A percentile compares a stretch with the other conserved stretches of the same genome.
These are phyloP conservation scores for Lepidium africanum DNA, from an alignment of 345 rosid genomes.

Conservation along the genomic window DNA sequence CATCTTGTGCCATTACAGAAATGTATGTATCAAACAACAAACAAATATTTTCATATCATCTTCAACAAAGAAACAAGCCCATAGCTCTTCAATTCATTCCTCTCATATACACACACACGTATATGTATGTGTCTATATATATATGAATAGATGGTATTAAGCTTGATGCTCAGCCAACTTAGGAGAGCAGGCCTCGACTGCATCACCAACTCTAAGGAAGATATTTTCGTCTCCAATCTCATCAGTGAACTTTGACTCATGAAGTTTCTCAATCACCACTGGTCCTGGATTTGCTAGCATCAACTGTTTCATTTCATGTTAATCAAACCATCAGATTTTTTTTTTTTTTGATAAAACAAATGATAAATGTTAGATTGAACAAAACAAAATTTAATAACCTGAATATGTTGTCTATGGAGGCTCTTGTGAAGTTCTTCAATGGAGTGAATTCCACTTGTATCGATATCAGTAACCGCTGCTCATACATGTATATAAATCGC, in stretches of 20 bases:
- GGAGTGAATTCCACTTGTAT: constrained; percentile 83
- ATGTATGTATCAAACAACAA: constrained; percentile 15
- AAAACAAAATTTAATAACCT: constrained; percentile 26
- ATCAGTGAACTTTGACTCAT: constrained; percentile 37
- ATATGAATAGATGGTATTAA: background rate
- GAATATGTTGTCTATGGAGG: constrained; percentile 50
- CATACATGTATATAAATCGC: background rate
- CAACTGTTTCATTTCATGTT: constrained; percentile 31
- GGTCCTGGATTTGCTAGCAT: constrained; percentile 80
- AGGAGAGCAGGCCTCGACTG: constrained; percentile 44
- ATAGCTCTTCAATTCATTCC: no score
- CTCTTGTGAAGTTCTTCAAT: constrained; percentile 56
- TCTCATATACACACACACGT: no score
- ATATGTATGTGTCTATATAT: background rate
- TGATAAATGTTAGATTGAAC: background rate
- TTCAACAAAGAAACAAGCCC: no score
- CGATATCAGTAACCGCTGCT: constrained; percentile 82
- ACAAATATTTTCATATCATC: constrained; percentile 6
- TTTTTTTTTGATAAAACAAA: background rate
- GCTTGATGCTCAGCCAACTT: constrained; percentile 38
- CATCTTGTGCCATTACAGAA: background rate
- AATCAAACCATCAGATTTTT: background rate
- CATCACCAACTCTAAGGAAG: constrained; percentile 61
- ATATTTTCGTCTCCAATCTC: constrained; percentile 54
- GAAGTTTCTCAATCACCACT: constrained; percentile 61